Evolutionary conservation across 805 yeast genomes (phyloP).

Genomic region (Zygosaccharomyces siamensis): DNA sequence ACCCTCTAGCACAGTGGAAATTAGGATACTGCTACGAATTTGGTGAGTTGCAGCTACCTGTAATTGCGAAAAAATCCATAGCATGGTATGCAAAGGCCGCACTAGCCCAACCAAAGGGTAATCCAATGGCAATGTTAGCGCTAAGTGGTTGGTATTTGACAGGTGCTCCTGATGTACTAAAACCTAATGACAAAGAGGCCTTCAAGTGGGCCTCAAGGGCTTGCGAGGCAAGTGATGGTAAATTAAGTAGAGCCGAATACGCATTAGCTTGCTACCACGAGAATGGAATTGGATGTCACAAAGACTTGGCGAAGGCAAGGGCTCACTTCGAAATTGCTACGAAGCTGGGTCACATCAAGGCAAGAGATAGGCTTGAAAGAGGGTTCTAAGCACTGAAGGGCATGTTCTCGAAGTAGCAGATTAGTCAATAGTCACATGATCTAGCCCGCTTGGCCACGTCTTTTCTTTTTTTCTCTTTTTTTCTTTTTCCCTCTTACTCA

Average conservation of each 20-base stretch:
- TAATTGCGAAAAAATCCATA: slow-evolving; percentile 54
- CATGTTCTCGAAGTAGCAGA: neutral
- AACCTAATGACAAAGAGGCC: slow-evolving; percentile 58
- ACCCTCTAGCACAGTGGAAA: slow-evolving; percentile 63
- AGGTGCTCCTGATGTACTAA: slow-evolving; percentile 53
- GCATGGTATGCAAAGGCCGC: slow-evolving; percentile 76
- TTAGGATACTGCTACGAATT: slow-evolving; percentile 70
- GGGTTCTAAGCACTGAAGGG: neutral
- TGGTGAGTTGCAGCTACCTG: slow-evolving; percentile 50
- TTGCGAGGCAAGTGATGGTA: slow-evolving; percentile 45
- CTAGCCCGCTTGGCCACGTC: neutral
- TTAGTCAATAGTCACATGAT: neutral
- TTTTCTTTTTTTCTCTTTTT: neutral
- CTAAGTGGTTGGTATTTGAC: slow-evolving; percentile 74
- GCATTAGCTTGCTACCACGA: slow-evolving; percentile 66
- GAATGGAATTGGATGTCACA: slow-evolving; percentile 55
- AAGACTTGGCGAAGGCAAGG: slow-evolving; percentile 41
- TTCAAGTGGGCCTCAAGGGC: slow-evolving; percentile 61
- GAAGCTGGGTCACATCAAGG: slow-evolving; percentile 55
- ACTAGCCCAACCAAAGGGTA: slow-evolving; percentile 41
- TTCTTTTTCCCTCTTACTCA: no score
- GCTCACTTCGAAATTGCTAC: slow-evolving; percentile 58
- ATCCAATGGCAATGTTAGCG: slow-evolving; percentile 65
- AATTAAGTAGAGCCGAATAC: slow-evolving; percentile 58
- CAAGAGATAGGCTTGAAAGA: slow-evolving; percentile 27